Evolutionary conservation across 768 basidiomycete species (phyloP).

Genomic region (Trametes villosa): DNA sequence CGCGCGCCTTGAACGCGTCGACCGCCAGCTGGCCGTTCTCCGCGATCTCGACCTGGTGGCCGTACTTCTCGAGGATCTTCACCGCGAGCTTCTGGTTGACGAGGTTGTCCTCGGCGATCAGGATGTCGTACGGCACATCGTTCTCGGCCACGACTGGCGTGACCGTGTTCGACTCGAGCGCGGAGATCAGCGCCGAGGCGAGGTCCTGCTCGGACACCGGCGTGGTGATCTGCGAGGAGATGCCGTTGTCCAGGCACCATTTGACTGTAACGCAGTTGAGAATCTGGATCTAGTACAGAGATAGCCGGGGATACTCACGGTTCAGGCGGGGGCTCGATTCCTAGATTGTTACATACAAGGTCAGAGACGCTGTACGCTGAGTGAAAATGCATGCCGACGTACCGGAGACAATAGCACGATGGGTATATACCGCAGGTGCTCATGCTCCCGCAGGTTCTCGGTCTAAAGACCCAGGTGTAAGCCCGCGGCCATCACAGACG

Average conservation of each 20-base stretch:
- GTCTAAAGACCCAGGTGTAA: constrained; percentile 55
- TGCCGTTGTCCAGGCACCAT: constrained; percentile 96
- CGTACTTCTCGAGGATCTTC: constrained; percentile 95
- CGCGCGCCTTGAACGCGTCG: constrained; percentile 85
- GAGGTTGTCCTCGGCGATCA: constrained; percentile 95
- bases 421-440: constrained; percentile 95
- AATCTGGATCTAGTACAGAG: constrained; percentile 28
- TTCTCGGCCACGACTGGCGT: constrained; percentile 85
- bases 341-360: constrained; percentile 9
- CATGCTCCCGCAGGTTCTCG: constrained; percentile 86
- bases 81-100: constrained; percentile 96
- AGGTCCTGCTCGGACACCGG: constrained; percentile 89
- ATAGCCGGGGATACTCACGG: constrained; percentile 55
- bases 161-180: constrained; percentile 93
- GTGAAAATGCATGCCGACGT: constrained; percentile 22
- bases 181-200: constrained; percentile 88
- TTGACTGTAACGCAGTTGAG: constrained; percentile 80
- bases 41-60: constrained; percentile 94
- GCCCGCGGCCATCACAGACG: constrained; percentile 1
- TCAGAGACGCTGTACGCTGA: not conserved
- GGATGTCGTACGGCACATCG: constrained; percentile 87
- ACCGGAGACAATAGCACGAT: constrained; percentile 86
- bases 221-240: constrained; percentile 92
- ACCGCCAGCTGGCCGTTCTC: constrained; percentile 96
- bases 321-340: constrained; percentile 71